A percentile compares a stretch with the other conserved stretches of the same genome.
Conservation (phyloP, 2,329 filamentous ascomycete species). For the Botrytis pseudocinerea region DNA sequence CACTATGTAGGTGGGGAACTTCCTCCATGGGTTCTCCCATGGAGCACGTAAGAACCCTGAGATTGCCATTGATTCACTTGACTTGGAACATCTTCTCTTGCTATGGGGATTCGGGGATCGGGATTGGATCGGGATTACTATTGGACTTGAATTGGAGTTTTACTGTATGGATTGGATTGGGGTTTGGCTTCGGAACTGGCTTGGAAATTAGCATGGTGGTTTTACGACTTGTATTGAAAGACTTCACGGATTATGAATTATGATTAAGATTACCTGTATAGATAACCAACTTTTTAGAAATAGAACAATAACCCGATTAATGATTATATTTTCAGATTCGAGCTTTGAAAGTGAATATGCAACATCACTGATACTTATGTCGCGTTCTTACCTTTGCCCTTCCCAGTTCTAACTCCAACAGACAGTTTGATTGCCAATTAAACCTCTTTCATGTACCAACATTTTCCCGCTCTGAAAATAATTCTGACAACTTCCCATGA, state of each 20-base stretch:
- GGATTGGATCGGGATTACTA: neutral
- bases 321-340: neutral
- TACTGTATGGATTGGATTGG: neutral
- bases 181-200: neutral
- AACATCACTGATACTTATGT: neutral
- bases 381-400: neutral
- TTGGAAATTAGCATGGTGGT: neutral
- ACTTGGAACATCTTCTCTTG: neutral
- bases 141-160: neutral
- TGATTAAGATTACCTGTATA: conserved; percentile 16
- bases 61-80: neutral
- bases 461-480: neutral
- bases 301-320: neutral
- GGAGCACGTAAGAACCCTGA: conserved; percentile 4
- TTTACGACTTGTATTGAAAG: neutral
- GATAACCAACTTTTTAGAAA: conserved; percentile 8
- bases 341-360: neutral
- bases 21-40: neutral
- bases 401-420: neutral
- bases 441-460: neutral
- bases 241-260: conserved; percentile 2
- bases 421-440: neutral
- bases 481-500: neutral
- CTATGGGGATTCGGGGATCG: neutral
- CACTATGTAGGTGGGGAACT: conserved; percentile 15